A percentile compares a stretch with the other conserved stretches of the same genome.
These are phyloP conservation scores for Serendipita sp. DNA, from an alignment of 768 basidiomycete genomes.

Conservation along the genomic window DNA sequence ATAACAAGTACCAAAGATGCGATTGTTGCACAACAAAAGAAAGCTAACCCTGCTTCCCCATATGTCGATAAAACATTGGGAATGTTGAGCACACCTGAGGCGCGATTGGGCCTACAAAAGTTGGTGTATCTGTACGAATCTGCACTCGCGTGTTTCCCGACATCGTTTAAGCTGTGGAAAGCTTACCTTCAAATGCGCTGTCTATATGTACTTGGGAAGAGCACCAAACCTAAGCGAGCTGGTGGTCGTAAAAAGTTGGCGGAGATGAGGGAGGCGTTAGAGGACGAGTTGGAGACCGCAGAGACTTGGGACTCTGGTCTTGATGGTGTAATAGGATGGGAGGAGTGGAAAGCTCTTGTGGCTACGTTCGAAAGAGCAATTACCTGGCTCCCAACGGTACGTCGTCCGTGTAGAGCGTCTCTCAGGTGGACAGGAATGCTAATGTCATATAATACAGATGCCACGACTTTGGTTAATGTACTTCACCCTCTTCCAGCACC, in stretches of 20 bases:
- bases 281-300: conserved; percentile 63
- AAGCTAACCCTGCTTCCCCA: conserved; percentile 29
- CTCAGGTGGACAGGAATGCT: background rate
- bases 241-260: conserved; percentile 86
- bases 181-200: conserved; percentile 73
- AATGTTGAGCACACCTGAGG: conserved; percentile 53
- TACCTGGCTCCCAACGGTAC: conserved; percentile 83
- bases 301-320: conserved; percentile 77
- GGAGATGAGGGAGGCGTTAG: conserved; percentile 76
- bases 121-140: conserved; percentile 88
- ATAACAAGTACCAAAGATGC: conserved; percentile 60
- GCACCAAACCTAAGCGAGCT: conserved; percentile 50
- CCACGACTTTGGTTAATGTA: conserved; percentile 93
- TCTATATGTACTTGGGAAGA: conserved; percentile 71
- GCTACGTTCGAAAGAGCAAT: conserved; percentile 83
- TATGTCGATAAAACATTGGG: conserved; percentile 45
- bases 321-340: conserved; percentile 82
- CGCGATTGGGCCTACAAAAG: conserved; percentile 63
- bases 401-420: conserved; percentile 15
- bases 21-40: conserved; percentile 38
- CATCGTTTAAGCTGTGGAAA: conserved; percentile 91
- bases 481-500: conserved; percentile 76
- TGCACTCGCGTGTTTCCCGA: conserved; percentile 72
- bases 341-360: conserved; percentile 84
- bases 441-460: conserved; percentile 33